Conservation (phyloP, 306 rosid species). For the Biancaea sappan region DNA sequence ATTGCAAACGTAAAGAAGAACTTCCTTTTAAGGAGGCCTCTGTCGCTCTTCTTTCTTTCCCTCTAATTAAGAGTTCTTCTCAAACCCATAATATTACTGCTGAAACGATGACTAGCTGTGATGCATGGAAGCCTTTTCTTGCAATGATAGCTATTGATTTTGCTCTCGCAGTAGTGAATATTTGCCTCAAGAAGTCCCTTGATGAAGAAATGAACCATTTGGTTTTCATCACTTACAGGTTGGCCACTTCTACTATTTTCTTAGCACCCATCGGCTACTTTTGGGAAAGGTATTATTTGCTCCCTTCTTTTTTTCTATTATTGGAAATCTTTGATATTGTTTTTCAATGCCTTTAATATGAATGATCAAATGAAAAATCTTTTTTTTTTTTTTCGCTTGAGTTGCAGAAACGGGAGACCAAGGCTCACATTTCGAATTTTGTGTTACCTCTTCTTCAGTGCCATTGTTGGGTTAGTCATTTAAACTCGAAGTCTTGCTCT, state of each 20-base stretch:
- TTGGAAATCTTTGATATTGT: constrained; percentile 5
- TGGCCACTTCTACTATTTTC: constrained; percentile 72
- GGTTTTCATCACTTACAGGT: constrained; percentile 84
- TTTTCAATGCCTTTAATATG: constrained; percentile 19
- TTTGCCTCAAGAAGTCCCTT: constrained; percentile 86
- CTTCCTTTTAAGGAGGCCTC: too few relatives aligned
- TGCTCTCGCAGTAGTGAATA: constrained; percentile 72
- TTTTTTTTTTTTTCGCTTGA: background rate
- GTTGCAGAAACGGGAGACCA: constrained; percentile 70
- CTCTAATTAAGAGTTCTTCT: constrained; percentile 16
- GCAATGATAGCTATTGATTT: constrained; percentile 78
- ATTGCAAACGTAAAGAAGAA: too few relatives aligned
- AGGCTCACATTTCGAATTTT: constrained; percentile 67
- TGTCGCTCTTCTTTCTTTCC: too few relatives aligned
- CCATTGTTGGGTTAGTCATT: constrained; percentile 77
- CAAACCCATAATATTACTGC: constrained; percentile 27
- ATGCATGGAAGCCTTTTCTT: constrained; percentile 84
- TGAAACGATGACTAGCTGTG: constrained; percentile 44
- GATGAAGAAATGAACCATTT: constrained; percentile 84
- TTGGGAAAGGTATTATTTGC: constrained; percentile 77
- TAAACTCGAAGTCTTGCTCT: constrained; percentile 6
- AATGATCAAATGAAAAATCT: background rate
- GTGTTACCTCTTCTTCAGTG: constrained; percentile 84
- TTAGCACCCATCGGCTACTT: constrained; percentile 79
- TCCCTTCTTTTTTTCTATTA: background rate